Conservation (phyloP, 495 filamentous ascomycete species). For the Neurospora tetrasperma region DNA sequence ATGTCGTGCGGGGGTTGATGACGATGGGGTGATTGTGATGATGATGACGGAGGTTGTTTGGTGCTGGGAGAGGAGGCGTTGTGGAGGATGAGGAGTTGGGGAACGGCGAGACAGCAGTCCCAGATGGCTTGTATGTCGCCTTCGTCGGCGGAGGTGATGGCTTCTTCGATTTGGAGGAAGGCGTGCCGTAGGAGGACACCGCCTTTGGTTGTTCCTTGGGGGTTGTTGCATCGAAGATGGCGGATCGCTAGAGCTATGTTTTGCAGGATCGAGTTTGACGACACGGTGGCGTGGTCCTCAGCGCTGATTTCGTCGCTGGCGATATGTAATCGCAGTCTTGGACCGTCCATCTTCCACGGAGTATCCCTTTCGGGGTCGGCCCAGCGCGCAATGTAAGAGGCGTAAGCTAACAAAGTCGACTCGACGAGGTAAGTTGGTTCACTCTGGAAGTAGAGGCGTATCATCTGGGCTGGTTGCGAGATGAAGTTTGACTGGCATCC, state of each 20-base stretch:
- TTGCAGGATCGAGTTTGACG: constrained; percentile 15
- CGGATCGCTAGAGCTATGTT: constrained; percentile 13
- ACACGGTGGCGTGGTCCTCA: background rate
- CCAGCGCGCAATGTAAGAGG: constrained; percentile 11
- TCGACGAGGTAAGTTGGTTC: constrained; percentile 7
- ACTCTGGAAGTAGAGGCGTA: constrained; percentile 3
- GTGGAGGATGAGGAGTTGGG: constrained; percentile 15
- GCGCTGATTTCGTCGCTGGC: background rate
- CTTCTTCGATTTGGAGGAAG: constrained; percentile 18
- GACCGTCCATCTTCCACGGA: constrained; percentile 3
- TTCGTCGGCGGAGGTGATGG: background rate
- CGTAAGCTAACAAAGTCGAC: constrained; percentile 2
- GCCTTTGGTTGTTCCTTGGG: constrained; percentile 1
- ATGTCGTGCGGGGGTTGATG: constrained; percentile 7
- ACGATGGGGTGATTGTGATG: background rate
- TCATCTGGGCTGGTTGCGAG: background rate
- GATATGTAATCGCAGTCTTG: background rate
- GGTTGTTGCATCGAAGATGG: constrained; percentile 5
- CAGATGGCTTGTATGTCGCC: constrained; percentile 22
- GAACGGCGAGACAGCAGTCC: constrained; percentile 25
- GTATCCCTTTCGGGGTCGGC: background rate
- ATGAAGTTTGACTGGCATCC: background rate
- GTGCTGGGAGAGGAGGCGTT: background rate
- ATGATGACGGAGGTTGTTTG: background rate
- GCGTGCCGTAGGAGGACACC: constrained; percentile 15